Evolutionary conservation across 2,329 filamentous ascomycete genomes (phyloP), one percentile per base, ranked within the genome.

Genomic region (Plectosphaerella plurivora): DNA sequence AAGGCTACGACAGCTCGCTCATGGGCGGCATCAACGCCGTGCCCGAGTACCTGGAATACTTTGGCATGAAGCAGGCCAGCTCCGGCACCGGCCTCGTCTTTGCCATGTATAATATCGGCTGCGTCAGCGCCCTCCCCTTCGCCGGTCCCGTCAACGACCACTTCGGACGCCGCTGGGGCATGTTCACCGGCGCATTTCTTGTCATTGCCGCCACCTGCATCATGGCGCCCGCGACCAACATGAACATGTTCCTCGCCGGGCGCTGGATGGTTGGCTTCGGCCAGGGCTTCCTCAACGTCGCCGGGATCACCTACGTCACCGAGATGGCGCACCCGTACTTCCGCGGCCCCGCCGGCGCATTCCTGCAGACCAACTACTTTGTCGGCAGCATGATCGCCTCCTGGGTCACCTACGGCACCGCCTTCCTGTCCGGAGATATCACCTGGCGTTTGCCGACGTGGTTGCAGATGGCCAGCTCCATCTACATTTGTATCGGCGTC

Each of bases 51-150:
- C 76, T 76, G 54, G 51, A 64, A 5, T 81, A 73, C 53, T 82
- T 81, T 57, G 59, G 73, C 55, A 74, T 79, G 73, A 37, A 37
- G 35, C 35, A 37, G 35, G 35, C 35, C 8, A 74, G 71, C 39
- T 73, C 74, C 1, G 65, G 63, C 47, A 81, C 78, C 1, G 79
- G 79, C 4, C 66, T 82, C 15, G 70, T 82, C 35, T 81, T 81
- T 53, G 77, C 77, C 51, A 76, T 86, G 59, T 84, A 85, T 63
- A 84, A 84, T 58, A 81, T 83, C 57, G 82, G 82, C 52, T 77
- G 77, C 7, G 74, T 86, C 45, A 74, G 80, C 5, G 81, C 83
- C 11, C 74, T 82, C 3, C 75, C 80, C 63, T 76, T 82, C 57
- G 79, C 77, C 0, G 79, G 78, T 1, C 78, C 77, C 1, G 70